A percentile compares a stretch with the other conserved stretches of the same genome.
phyloP scores from a whole-genome alignment of 345 rosid species.

The Rhizophora mangle region DNA sequence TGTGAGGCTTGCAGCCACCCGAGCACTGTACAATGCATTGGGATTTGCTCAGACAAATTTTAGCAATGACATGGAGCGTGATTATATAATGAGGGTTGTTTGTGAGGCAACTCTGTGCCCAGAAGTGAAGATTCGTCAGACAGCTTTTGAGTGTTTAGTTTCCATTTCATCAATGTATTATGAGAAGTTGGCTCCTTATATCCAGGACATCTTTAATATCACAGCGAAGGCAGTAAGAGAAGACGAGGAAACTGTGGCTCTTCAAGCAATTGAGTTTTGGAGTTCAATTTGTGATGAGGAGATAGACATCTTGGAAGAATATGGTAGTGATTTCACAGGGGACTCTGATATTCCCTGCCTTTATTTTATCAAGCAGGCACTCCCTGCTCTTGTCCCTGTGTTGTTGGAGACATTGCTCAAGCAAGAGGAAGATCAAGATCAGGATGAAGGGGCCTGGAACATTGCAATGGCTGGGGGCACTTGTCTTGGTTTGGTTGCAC shows the following conservation, averaged over 20 bases:
- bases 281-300: slow-evolving; percentile 7
- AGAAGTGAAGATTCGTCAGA: slow-evolving; percentile 3
- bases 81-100: slow-evolving; percentile 1
- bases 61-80: slow-evolving; percentile 6
- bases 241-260: slow-evolving; percentile 5
- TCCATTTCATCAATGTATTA: slow-evolving; percentile 5
- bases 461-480: slow-evolving; percentile 10
- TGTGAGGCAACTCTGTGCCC: neutral
- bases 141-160: slow-evolving; percentile 9
- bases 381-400: slow-evolving; percentile 4
- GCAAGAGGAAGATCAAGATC: slow-evolving; percentile 10
- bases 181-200: slow-evolving; percentile 1
- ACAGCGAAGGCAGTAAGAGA: slow-evolving; percentile 4
- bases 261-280: slow-evolving; percentile 13
- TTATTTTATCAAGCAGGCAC: slow-evolving; percentile 5
- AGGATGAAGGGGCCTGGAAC: slow-evolving; percentile 9
- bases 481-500: slow-evolving; percentile 4
- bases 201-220: neutral
- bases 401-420: slow-evolving; percentile 6
- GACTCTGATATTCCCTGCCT: neutral
- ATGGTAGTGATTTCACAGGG: neutral
- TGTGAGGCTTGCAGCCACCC: slow-evolving; percentile 1
- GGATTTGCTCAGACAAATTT: slow-evolving; percentile 6
- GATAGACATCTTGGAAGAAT: slow-evolving; percentile 1
- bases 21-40: slow-evolving; percentile 6